Evolutionary conservation across 1,284 basidiomycete genomes (phyloP), one percentile per base, ranked within the genome.

Genomic region (Ustilago sp.): DNA sequence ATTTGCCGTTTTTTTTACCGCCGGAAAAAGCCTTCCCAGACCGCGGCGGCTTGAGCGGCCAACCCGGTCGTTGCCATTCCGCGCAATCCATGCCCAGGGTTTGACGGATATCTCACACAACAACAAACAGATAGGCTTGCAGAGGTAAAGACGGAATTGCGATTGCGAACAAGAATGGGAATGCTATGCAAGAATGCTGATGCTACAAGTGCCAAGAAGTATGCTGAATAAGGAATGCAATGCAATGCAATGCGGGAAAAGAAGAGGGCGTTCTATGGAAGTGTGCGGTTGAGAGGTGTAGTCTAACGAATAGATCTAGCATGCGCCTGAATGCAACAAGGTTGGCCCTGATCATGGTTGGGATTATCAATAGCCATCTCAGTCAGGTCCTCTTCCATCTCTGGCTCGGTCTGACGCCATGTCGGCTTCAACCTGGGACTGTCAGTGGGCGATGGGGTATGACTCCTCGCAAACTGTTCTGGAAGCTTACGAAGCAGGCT

Each of bases 401-500:
- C 62, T 28, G 51, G 54, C 19, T 60, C 57, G 8, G 38, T 19
- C 36, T 47, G 55, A 11, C 53, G 64, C 19, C 36, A 9, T 2
- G 45, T 48, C 5, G 71, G 59, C n/a, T 45, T 51, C 17, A 74
- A 38, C 17, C 57, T 68, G 8, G 71, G 71, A 43, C 70, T 73
- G 19, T 17, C 39, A 1, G 53, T 60, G 8, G 70, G 70, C n/a
- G 65, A 74, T 8, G 73, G 67, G 11, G 63, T 60, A 41, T 59
- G 63, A 12, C 60, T 66, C 8, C 63, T 35, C 1, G 60, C 68
- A 55, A 75, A 66, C 38, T 75, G 68, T 56, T 70, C 67, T 5
- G 73, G 70, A 3, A 75, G 59, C 61, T 69, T 75, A 38, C 73
- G 32, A n/a, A 75, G 55, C 58, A 75, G 31, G 13, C 63, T 59